A percentile compares a stretch with the other conserved stretches of the same genome.
Evolutionary conservation across 768 basidiomycete species (phyloP).

Genomic region (Russula griseocarnosa): DNA sequence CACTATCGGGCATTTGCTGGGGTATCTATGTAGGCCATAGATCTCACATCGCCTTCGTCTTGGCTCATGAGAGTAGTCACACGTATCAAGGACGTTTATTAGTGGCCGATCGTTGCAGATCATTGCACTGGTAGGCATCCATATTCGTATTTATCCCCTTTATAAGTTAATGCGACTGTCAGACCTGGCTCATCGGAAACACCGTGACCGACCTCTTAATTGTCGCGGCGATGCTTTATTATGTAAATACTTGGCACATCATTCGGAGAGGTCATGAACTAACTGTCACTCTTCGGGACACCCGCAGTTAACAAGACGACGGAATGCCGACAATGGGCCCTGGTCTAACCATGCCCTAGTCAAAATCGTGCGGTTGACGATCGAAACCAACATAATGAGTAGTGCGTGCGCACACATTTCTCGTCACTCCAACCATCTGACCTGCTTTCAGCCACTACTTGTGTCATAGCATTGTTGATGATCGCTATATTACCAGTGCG

Average conservation of each 20-base stretch:
- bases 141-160: too few species aligned
- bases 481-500: constrained; percentile 1
- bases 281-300: not conserved
- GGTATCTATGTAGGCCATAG: constrained; percentile 8
- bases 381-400: constrained; percentile 16
- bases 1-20: not conserved
- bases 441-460: not conserved
- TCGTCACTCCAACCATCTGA: not conserved
- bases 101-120: not conserved
- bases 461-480: not conserved
- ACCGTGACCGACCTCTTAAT: constrained; percentile 6
- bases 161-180: not conserved
- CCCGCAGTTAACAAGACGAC: constrained; percentile 1
- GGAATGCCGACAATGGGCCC: not conserved
- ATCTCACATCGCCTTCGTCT: not conserved
- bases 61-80: not conserved
- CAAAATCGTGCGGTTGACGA: constrained; percentile 12
- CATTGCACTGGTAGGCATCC: not conserved
- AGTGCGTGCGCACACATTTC: not conserved
- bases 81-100: not conserved
- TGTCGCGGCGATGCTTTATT: not conserved
- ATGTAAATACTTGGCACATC: not conserved
- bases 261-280: not conserved
- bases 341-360: not conserved
- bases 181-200: constrained; percentile 18